phyloP scores from a whole-genome alignment of 2,329 filamentous ascomycete species.

The Lecanosticta acicola region DNA sequence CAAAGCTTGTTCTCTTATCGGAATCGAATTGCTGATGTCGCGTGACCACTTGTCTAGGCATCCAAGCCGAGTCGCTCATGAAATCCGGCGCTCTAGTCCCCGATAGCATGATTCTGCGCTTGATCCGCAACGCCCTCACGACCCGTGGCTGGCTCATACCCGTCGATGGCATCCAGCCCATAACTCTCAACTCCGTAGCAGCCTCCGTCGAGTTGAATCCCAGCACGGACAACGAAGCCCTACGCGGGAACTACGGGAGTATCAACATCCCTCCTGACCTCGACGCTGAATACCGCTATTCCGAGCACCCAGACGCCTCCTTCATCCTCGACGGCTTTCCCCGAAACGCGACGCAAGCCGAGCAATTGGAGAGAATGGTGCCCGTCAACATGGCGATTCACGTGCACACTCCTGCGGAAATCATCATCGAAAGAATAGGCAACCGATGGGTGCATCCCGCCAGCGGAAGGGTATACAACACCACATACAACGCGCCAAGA shows the following conservation, averaged over 20 bases:
- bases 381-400: constrained; percentile 94
- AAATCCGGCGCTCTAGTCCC: constrained; percentile 83
- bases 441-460: constrained; percentile 91
- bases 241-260: constrained; percentile 31
- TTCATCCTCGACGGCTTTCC: constrained; percentile 97
- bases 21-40: constrained; percentile 7
- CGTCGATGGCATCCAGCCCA: constrained; percentile 38
- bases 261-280: constrained; percentile 34
- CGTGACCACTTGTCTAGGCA: constrained; percentile 56
- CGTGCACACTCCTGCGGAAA: constrained; percentile 74
- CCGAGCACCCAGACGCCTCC: constrained; percentile 70
- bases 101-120: constrained; percentile 82
- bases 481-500: constrained; percentile 80
- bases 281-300: constrained; percentile 41
- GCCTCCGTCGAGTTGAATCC: constrained; percentile 29
- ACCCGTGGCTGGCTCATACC: constrained; percentile 71
- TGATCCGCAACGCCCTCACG: constrained; percentile 85
- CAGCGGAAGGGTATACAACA: constrained; percentile 92
- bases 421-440: constrained; percentile 83
- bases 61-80: constrained; percentile 85
- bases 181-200: constrained; percentile 38
- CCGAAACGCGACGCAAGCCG: constrained; percentile 74
- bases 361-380: constrained; percentile 69
- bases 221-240: constrained; percentile 10
- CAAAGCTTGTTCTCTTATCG: no score